A percentile compares a stretch with the other conserved stretches of the same genome.
Conservation (phyloP, 2,329 filamentous ascomycete genomes). For the Aurifilum marmelostoma region DNA sequence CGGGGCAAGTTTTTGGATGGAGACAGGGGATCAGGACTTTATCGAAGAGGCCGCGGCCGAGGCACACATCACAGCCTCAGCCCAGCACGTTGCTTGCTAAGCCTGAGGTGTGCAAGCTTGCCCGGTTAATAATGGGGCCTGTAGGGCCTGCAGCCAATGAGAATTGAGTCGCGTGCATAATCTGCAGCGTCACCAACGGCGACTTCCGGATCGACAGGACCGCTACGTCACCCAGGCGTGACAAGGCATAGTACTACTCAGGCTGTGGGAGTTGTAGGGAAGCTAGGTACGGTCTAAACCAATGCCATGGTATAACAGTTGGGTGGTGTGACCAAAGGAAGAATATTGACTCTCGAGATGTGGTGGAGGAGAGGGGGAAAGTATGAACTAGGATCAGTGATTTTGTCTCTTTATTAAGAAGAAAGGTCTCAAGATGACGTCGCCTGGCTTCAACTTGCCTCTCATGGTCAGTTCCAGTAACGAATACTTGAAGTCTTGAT, state of each 20-base stretch:
- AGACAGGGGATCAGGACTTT: background rate
- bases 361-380: too few relatives aligned
- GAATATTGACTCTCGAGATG: background rate
- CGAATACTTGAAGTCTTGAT: too few relatives aligned
- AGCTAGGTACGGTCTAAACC: too few relatives aligned
- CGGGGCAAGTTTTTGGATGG: too few relatives aligned
- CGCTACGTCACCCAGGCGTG: background rate
- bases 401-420: too few relatives aligned
- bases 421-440: background rate
- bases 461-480: too few relatives aligned
- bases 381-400: too few relatives aligned
- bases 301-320: background rate
- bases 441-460: too few relatives aligned
- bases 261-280: too few relatives aligned
- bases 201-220: constrained; percentile 10
- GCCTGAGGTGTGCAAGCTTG: constrained; percentile 4
- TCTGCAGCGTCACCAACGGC: constrained; percentile 8
- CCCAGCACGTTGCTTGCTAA: background rate
- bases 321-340: background rate
- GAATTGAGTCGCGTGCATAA: constrained; percentile 11
- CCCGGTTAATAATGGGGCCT: constrained; percentile 10
- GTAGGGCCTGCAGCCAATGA: constrained; percentile 2
- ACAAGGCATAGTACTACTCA: too few relatives aligned
- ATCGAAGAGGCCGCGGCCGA: background rate
- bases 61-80: background rate